Evolutionary conservation across 192 early-diverging fungal species (phyloP).

Genomic region (Backusella psychrophila): DNA sequence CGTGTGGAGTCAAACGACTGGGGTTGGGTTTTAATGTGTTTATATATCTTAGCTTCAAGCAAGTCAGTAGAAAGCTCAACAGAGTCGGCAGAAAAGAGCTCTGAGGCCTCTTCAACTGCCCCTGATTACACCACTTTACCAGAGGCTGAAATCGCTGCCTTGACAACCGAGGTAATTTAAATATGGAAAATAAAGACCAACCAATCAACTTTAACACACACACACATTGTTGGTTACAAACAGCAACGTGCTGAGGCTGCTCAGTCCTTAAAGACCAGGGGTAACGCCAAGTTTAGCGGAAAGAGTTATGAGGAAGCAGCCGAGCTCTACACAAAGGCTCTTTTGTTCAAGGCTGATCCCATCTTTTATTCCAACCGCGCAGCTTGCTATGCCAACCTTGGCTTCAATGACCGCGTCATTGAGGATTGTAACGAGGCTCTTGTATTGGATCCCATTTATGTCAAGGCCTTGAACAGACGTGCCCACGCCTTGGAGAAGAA

Average conservation of each 20-base stretch:
- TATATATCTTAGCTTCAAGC: not conserved
- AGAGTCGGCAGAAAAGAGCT: slow-evolving; percentile 7
- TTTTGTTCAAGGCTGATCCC: slow-evolving; percentile 75
- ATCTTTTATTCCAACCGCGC: slow-evolving; percentile 95
- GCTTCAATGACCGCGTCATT: slow-evolving; percentile 71
- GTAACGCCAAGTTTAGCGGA: slow-evolving; percentile 82
- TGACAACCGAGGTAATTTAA: slow-evolving; percentile 39
- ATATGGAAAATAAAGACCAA: not conserved
- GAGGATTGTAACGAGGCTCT: slow-evolving; percentile 84
- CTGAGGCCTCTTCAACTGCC: slow-evolving; percentile 29
- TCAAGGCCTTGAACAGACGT: slow-evolving; percentile 71
- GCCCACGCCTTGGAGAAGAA: slow-evolving; percentile 55
- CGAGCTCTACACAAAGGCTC: slow-evolving; percentile 85
- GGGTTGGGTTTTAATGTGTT: not conserved
- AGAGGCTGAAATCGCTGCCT: slow-evolving; percentile 45
- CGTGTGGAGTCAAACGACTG: not conserved
- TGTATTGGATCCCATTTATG: slow-evolving; percentile 76
- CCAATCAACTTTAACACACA: not conserved
- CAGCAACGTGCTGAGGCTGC: slow-evolving; percentile 63
- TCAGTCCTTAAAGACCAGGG: slow-evolving; percentile 73
- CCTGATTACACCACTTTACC: slow-evolving; percentile 46
- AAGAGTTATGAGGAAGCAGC: slow-evolving; percentile 85
- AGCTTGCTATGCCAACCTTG: slow-evolving; percentile 81
- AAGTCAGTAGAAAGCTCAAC: not conserved
- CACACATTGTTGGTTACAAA: not conserved